phyloP scores from a whole-genome alignment of 768 basidiomycete species.

The Lenzites betulinus region DNA sequence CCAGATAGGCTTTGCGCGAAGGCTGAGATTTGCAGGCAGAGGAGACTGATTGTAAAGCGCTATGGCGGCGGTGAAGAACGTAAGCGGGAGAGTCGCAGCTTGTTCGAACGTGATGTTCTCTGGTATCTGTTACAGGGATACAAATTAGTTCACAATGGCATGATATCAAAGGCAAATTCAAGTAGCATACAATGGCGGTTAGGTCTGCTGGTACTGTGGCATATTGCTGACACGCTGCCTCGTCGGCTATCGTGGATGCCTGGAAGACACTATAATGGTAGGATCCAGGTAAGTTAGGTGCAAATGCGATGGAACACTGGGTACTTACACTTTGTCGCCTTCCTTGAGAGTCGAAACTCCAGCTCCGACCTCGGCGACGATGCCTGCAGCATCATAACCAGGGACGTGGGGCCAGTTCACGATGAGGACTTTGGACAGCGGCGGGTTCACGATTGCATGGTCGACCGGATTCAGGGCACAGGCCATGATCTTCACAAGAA shows the following conservation, averaged over 20 bases:
- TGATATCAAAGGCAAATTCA: neutral
- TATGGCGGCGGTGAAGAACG: slow-evolving; percentile 10
- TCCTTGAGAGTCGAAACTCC: slow-evolving; percentile 39
- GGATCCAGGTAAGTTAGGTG: neutral
- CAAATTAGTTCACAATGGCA: neutral
- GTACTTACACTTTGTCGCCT: slow-evolving; percentile 41
- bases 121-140: slow-evolving; percentile 30
- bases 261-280: slow-evolving; percentile 20
- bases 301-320: no score
- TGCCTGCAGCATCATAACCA: slow-evolving; percentile 43
- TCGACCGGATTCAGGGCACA: slow-evolving; percentile 37
- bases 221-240: slow-evolving; percentile 31
- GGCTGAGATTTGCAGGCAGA: neutral
- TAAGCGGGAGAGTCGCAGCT: slow-evolving; percentile 34
- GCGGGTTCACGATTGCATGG: slow-evolving; percentile 37
- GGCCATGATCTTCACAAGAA: slow-evolving; percentile 35
- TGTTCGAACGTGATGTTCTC: slow-evolving; percentile 30
- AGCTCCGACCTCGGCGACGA: slow-evolving; percentile 40
- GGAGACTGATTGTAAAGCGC: slow-evolving; percentile 1
- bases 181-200: slow-evolving; percentile 21
- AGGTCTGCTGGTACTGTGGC: slow-evolving; percentile 27
- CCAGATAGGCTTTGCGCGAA: slow-evolving; percentile 19
- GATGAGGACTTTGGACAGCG: slow-evolving; percentile 29
- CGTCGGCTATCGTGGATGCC: slow-evolving; percentile 5
- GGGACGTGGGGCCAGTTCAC: slow-evolving; percentile 39